A percentile compares a stretch with the other conserved stretches of the same genome.
phyloP scores from a whole-genome alignment of 805 yeast genomes.

The Candida nemodendra region DNA sequence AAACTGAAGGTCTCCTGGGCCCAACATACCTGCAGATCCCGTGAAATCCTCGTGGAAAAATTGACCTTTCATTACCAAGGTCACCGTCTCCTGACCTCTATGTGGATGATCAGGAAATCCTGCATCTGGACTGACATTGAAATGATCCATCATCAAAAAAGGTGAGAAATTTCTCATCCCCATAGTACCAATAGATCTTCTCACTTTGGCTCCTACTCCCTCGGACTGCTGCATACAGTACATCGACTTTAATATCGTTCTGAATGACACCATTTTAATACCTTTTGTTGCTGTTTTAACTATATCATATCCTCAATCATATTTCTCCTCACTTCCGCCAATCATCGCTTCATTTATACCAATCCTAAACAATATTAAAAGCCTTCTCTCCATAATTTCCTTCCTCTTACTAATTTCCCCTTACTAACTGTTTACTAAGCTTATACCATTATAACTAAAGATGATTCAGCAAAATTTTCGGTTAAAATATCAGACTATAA shows the following conservation, averaged over 20 bases:
- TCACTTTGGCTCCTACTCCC: conserved; percentile 85
- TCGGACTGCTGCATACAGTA: conserved; percentile 71
- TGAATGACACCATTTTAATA: conserved; percentile 30
- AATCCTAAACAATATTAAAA: no score
- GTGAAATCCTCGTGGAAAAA: conserved; percentile 86
- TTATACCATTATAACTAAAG: no score
- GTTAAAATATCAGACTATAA: no score
- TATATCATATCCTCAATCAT: no score
- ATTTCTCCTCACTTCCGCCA: no score
- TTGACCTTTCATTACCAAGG: conserved; percentile 62
- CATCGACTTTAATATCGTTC: conserved; percentile 51
- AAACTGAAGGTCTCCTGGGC: conserved; percentile 84
- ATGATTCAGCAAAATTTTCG: no score
- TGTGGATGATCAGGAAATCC: conserved; percentile 88
- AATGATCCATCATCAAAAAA: conserved; percentile 79
- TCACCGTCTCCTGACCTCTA: conserved; percentile 80
- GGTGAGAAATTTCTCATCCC: conserved; percentile 76
- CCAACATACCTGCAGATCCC: conserved; percentile 73
- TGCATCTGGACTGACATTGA: conserved; percentile 57
- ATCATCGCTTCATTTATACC: no score
- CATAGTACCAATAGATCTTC: conserved; percentile 74
- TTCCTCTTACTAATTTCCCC: no score
- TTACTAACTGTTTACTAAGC: no score
- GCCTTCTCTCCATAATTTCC: no score
- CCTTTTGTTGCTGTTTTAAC: not conserved